Evolutionary conservation across 331 rosid species (phyloP).

Genomic region (Pyracantha coccinea): DNA sequence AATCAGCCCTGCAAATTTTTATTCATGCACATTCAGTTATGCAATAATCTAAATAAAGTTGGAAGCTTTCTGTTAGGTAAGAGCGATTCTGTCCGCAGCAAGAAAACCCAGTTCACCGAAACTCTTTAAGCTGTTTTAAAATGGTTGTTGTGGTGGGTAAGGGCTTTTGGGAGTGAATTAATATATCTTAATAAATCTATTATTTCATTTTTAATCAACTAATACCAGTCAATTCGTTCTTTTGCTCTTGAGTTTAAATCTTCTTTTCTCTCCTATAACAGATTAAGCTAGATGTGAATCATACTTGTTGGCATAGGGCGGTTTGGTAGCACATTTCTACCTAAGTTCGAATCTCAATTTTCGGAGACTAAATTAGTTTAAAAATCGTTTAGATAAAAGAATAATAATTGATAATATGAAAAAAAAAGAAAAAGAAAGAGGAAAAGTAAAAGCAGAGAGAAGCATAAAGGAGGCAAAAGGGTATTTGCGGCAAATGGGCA

Average conservation of each 20-base stretch:
- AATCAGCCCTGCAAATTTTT: not conserved
- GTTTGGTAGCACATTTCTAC: no score
- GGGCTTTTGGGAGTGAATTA: not conserved
- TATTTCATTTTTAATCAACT: no score
- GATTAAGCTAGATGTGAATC: no score
- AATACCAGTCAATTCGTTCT: no score
- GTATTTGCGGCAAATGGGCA: slow-evolving; percentile 45
- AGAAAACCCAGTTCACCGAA: slow-evolving; percentile 6
- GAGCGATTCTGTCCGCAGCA: no score
- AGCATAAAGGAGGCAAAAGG: slow-evolving; percentile 12
- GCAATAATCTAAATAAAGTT: not conserved
- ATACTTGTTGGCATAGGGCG: no score
- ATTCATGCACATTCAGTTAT: not conserved
- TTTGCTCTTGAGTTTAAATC: no score
- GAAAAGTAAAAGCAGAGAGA: slow-evolving; percentile 1
- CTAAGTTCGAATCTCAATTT: no score
- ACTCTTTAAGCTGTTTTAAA: not conserved
- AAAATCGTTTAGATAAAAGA: no score
- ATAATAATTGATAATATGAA: not conserved
- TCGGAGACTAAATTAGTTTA: no score
- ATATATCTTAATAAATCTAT: no score
- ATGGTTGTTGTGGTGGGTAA: not conserved
- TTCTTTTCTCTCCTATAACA: rapidly evolving
- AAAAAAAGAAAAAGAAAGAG: not conserved
- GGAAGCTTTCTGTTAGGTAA: not conserved